phyloP scores from a whole-genome alignment of 2,329 filamentous ascomycete genomes.

The Trichoderma afroharzianum region DNA sequence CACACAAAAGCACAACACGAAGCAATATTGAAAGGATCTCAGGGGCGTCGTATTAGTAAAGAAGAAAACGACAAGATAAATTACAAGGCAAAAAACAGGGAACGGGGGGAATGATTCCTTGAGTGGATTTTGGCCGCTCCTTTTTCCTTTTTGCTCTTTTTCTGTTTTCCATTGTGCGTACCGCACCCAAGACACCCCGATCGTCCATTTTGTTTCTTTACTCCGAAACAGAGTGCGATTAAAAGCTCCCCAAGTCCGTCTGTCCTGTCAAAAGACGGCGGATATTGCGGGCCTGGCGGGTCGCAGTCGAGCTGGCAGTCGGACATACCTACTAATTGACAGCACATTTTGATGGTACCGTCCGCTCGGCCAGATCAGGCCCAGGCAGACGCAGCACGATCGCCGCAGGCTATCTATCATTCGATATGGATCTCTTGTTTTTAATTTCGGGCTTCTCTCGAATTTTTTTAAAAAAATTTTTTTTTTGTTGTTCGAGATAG shows the following conservation, averaged over 20 bases:
- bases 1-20: not conserved
- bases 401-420: not conserved
- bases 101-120: not conserved
- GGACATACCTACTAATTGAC: constrained; percentile 7
- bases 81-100: not conserved
- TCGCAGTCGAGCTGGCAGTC: not conserved
- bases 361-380: not conserved
- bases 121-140: not conserved
- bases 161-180: not conserved
- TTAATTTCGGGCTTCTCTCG: not conserved
- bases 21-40: not conserved
- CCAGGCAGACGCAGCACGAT: not conserved
- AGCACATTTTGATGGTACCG: not conserved
- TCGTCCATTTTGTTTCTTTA: not conserved
- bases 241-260: not conserved
- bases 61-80: not conserved
- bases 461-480: too few species aligned
- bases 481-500: too few species aligned
- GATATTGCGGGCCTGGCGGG: not conserved
- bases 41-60: not conserved
- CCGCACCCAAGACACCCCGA: not conserved
- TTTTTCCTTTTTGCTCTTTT: not conserved
- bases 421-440: not conserved
- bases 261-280: not conserved
- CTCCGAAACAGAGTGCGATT: not conserved